These are phyloP conservation scores for Delitschia confertaspora DNA, from an alignment of 495 filamentous ascomycete species.

Conservation along the genomic window DNA sequence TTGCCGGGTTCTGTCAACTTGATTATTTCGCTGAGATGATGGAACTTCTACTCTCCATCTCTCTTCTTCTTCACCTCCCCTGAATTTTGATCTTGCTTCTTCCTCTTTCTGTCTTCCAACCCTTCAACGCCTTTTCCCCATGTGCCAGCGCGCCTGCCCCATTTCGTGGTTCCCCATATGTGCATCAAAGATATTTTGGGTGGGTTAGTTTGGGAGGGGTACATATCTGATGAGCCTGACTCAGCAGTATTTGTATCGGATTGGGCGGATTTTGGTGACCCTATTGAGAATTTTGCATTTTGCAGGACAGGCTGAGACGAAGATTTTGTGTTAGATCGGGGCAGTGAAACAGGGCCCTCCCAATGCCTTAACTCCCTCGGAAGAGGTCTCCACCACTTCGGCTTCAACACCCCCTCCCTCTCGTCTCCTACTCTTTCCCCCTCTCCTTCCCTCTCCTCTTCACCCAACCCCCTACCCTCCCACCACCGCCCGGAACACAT, in stretches of 20 bases:
- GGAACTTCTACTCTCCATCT: not conserved
- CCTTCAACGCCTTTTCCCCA: slow-evolving; percentile 45
- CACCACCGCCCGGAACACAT: slow-evolving; percentile 60
- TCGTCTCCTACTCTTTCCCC: slow-evolving; percentile 14
- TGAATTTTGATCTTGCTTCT: slow-evolving; percentile 5
- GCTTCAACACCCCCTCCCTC: slow-evolving; percentile 22
- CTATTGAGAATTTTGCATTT: too few relatives aligned
- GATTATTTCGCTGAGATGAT: too few relatives aligned
- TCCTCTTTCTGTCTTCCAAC: slow-evolving; percentile 32
- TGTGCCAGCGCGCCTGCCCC: slow-evolving; percentile 45
- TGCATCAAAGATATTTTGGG: slow-evolving; percentile 43
- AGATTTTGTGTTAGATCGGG: too few relatives aligned
- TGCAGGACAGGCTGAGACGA: too few relatives aligned
- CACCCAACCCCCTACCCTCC: slow-evolving; percentile 33
- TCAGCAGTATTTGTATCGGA: not conserved
- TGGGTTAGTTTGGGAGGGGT: too few relatives aligned
- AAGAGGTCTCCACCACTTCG: slow-evolving; percentile 59
- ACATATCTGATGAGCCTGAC: too few relatives aligned
- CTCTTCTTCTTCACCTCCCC: not conserved
- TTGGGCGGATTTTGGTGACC: not conserved
- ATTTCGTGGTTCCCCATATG: slow-evolving; percentile 46
- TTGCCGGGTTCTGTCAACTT: too few relatives aligned
- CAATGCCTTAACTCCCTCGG: slow-evolving; percentile 38
- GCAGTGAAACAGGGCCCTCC: slow-evolving; percentile 8
- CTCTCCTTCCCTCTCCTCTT: slow-evolving; percentile 47